These are phyloP conservation scores for Daedalea quercina DNA, from an alignment of 768 basidiomycete genomes.

Conservation along the genomic window DNA sequence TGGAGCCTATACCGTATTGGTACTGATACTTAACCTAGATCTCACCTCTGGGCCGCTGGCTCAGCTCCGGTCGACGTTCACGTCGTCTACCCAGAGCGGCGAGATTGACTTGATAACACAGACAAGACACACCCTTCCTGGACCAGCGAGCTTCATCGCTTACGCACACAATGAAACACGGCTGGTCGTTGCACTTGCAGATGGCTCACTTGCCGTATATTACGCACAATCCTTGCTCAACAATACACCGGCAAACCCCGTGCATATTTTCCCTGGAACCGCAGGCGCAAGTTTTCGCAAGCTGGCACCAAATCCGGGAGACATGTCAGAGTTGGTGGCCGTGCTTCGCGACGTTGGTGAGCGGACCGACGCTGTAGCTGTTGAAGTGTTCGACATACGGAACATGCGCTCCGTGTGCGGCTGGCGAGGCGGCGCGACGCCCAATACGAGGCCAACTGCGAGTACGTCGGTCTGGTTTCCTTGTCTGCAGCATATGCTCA, in stretches of 20 bases:
- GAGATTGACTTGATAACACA: slow-evolving; percentile 42
- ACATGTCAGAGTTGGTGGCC: slow-evolving; percentile 52
- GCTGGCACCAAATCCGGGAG: slow-evolving; percentile 60
- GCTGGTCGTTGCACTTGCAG: slow-evolving; percentile 50
- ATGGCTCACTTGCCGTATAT: slow-evolving; percentile 56
- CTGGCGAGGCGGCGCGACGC: slow-evolving; percentile 46
- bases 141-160: slow-evolving; percentile 44
- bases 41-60: slow-evolving; percentile 54
- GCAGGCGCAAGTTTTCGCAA: slow-evolving; percentile 42
- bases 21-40: slow-evolving; percentile 31
- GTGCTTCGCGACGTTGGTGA: slow-evolving; percentile 38
- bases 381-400: slow-evolving; percentile 54
- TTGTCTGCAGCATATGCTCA: neutral
- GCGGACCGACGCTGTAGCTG: slow-evolving; percentile 31
- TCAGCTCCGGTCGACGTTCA: slow-evolving; percentile 51
- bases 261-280: slow-evolving; percentile 39
- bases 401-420: slow-evolving; percentile 40
- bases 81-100: slow-evolving; percentile 32
- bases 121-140: slow-evolving; percentile 38
- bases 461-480: slow-evolving; percentile 35
- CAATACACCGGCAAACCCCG: slow-evolving; percentile 36
- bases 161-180: slow-evolving; percentile 57
- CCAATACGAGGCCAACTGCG: slow-evolving; percentile 47
- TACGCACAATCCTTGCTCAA: slow-evolving; percentile 49
- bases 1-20: too few relatives aligned